Percentiles rank a stretch among this genome's conserved stretches.
These are phyloP conservation scores for Stylosanthes scabra DNA, from an alignment of 331 rosid species.

Conservation along the genomic window DNA sequence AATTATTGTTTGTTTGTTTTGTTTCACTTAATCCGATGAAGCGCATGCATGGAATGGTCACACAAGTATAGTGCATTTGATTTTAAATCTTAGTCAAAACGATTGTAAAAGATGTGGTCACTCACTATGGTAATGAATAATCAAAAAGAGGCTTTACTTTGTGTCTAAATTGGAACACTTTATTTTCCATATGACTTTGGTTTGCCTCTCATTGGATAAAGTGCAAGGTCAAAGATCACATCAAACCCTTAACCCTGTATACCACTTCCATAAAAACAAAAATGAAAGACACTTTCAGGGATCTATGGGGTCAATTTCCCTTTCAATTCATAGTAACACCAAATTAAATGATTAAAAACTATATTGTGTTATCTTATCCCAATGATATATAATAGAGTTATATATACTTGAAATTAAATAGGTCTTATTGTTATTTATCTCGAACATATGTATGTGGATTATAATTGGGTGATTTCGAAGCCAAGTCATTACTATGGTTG, in stretches of 20 bases:
- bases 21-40: conserved; percentile 38
- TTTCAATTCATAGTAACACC: conserved; percentile 32
- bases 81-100: conserved; percentile 27
- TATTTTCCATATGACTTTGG: conserved; percentile 28
- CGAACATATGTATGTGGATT: not conserved
- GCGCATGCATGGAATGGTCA: conserved; percentile 22
- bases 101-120: conserved; percentile 29
- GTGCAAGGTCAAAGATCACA: conserved; percentile 53
- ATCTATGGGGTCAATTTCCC: conserved; percentile 32
- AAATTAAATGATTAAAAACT: conserved; percentile 3
- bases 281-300: conserved; percentile 32
- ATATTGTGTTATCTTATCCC: no score
- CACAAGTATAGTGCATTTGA: conserved; percentile 21
- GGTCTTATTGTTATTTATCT: not conserved
- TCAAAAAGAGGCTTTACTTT: conserved; percentile 46
- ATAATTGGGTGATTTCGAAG: not conserved
- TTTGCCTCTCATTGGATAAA: conserved; percentile 37
- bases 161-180: conserved; percentile 29
- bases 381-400: no score
- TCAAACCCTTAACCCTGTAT: conserved; percentile 34
- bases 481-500: not conserved
- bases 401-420: not conserved
- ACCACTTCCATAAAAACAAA: conserved; percentile 28
- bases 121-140: conserved; percentile 30
- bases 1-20: conserved; percentile 36